Conservation (phyloP, 2,329 filamentous ascomycete genomes). For the Diaporthe vaccinii region DNA sequence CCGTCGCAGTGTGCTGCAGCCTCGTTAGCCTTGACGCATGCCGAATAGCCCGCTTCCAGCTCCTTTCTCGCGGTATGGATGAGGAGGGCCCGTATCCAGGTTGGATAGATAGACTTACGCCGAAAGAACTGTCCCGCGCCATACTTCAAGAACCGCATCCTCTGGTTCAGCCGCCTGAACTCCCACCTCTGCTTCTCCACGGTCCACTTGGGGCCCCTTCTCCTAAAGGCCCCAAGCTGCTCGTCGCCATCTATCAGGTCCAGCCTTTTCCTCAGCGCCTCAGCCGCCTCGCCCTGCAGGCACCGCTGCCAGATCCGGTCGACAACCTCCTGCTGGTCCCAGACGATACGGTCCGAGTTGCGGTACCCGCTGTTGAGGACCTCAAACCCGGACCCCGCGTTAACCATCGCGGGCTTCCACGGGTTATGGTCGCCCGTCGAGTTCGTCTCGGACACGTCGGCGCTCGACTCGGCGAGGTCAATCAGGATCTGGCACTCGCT, state of each 20-base stretch:
- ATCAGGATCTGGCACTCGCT: slow-evolving; percentile 73
- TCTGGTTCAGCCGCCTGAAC: slow-evolving; percentile 73
- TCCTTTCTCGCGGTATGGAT: background rate
- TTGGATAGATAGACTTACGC: slow-evolving; percentile 52
- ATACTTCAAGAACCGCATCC: slow-evolving; percentile 83
- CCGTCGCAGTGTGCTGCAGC: slow-evolving; percentile 76
- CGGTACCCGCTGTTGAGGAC: slow-evolving; percentile 69
- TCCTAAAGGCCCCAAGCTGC: slow-evolving; percentile 49
- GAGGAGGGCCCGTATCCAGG: slow-evolving; percentile 27
- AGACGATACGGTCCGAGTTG: slow-evolving; percentile 83
- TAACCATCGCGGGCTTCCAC: slow-evolving; percentile 80
- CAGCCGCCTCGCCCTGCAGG: slow-evolving; percentile 56
- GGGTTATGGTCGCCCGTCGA: slow-evolving; percentile 45
- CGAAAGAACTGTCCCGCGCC: slow-evolving; percentile 79
- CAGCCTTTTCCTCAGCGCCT: slow-evolving; percentile 57
- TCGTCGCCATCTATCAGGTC: slow-evolving; percentile 50
- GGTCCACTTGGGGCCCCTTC: slow-evolving; percentile 35
- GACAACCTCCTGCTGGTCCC: slow-evolving; percentile 74
- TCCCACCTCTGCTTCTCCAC: slow-evolving; percentile 52
- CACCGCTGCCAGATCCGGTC: slow-evolving; percentile 74
- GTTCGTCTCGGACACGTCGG: slow-evolving; percentile 56
- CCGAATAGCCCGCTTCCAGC: background rate
- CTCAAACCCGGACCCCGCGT: slow-evolving; percentile 73
- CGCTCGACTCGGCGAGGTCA: slow-evolving; percentile 63
- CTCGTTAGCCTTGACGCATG: background rate